phyloP scores from a whole-genome alignment of 805 yeast species.

The Cyberlindnera saturnus region DNA sequence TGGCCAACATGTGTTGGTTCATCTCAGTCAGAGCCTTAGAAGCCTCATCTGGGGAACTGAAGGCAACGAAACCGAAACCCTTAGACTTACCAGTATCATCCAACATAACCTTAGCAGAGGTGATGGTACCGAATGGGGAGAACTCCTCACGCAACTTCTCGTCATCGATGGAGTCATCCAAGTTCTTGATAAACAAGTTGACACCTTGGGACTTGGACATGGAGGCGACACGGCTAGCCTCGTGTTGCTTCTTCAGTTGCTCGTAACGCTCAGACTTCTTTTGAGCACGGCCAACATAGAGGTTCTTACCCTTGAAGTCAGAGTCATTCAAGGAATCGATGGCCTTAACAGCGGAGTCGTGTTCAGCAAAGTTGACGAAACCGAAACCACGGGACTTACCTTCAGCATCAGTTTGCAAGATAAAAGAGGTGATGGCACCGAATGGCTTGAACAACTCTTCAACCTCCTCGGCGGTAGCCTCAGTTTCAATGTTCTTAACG shows the following conservation, averaged over 20 bases:
- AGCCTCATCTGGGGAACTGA: slow-evolving; percentile 97
- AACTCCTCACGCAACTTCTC: slow-evolving; percentile 90
- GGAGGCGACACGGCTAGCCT: slow-evolving; percentile 86
- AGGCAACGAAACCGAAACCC: slow-evolving; percentile 98
- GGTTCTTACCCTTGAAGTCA: slow-evolving; percentile 78
- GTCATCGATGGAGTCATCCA: slow-evolving; percentile 89
- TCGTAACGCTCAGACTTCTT: slow-evolving; percentile 96
- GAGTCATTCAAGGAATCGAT: slow-evolving; percentile 86
- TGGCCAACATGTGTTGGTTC: slow-evolving; percentile 93
- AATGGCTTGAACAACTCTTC: slow-evolving; percentile 60
- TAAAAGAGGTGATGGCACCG: slow-evolving; percentile 83
- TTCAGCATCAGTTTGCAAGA: slow-evolving; percentile 68
- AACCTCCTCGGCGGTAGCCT: slow-evolving; percentile 65
- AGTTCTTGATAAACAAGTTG: slow-evolving; percentile 92
- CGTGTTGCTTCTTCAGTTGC: slow-evolving; percentile 92
- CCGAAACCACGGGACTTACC: slow-evolving; percentile 95
- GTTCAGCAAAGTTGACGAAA: slow-evolving; percentile 85
- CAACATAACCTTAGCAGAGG: slow-evolving; percentile 94
- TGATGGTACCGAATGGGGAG: slow-evolving; percentile 87
- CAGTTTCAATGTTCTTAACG: slow-evolving; percentile 81
- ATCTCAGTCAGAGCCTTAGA: slow-evolving; percentile 96
- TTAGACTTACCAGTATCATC: slow-evolving; percentile 92
- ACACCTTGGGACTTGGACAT: slow-evolving; percentile 94
- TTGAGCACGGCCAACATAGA: slow-evolving; percentile 98
- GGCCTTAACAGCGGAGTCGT: slow-evolving; percentile 84